Percentiles rank a stretch among this genome's conserved stretches.
phyloP scores from a whole-genome alignment of 208 protist genomes.

The Naegleria fowleri region DNA sequence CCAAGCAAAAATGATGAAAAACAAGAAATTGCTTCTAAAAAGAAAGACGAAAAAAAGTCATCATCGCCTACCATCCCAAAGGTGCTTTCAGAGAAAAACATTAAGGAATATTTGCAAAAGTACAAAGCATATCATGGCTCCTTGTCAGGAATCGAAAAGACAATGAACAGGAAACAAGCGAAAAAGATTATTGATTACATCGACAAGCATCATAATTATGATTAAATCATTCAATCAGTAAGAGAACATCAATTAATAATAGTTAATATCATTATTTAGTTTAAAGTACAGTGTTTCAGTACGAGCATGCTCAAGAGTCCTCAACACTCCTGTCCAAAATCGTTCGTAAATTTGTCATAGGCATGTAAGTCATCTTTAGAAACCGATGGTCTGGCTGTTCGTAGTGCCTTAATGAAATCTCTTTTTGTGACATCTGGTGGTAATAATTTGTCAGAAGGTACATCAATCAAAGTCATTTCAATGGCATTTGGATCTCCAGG shows the following conservation, averaged over 20 bases:
- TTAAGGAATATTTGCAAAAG: background rate
- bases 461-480: slow-evolving; percentile 81
- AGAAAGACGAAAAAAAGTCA: background rate
- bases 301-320: too few species aligned
- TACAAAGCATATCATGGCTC: background rate
- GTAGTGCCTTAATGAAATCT: slow-evolving; percentile 85
- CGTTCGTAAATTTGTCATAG: slow-evolving; percentile 85
- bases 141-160: background rate
- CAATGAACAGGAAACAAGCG: background rate
- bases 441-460: slow-evolving; percentile 75
- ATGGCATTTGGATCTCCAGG: slow-evolving; percentile 81
- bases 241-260: too few species aligned
- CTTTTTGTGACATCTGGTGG: slow-evolving; percentile 72
- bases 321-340: slow-evolving; percentile 91
- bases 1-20: background rate
- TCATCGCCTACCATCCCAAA: background rate
- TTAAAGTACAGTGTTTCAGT: too few species aligned
- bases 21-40: background rate
- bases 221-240: background rate
- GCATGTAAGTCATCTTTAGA: slow-evolving; percentile 73
- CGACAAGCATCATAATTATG: background rate
- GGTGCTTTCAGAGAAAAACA: background rate
- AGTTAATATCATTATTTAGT: background rate
- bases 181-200: background rate
- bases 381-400: slow-evolving; percentile 75